Conservation (phyloP, 2,329 filamentous ascomycete species). For the Sclerotinia sclerotiorum region DNA sequence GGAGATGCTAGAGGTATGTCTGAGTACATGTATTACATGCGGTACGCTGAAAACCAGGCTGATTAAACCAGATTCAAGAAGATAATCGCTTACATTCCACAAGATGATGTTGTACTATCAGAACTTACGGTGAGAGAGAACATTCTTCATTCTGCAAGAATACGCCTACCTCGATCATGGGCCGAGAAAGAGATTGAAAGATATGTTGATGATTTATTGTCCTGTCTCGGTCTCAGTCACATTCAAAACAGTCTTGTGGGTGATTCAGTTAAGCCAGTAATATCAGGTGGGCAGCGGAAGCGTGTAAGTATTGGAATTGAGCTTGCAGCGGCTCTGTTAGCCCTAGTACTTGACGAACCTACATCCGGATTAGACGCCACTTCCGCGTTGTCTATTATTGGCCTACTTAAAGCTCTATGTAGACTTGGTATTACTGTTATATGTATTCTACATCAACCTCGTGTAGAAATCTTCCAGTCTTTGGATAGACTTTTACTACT, state of each 20-base stretch:
- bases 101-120: background rate
- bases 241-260: background rate
- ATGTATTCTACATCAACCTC: background rate
- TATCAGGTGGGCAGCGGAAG: background rate
- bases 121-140: background rate
- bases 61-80: background rate
- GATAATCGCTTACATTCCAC: constrained; percentile 1
- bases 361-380: constrained; percentile 5
- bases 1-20: background rate
- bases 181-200: background rate
- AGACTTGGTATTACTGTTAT: background rate
- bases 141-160: constrained; percentile 10
- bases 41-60: background rate
- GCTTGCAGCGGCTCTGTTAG: background rate
- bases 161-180: background rate
- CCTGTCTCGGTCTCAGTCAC: background rate
- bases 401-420: constrained; percentile 5
- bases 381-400: background rate
- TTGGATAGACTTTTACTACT: constrained; percentile 1
- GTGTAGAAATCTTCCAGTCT: background rate
- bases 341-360: constrained; percentile 2
- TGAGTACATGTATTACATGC: background rate
- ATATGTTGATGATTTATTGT: background rate
- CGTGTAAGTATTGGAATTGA: constrained; percentile 13
- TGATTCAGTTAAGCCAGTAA: background rate